Conservation (phyloP, 2,329 filamentous ascomycete species). For the Cladosporium cucumerinum region DNA sequence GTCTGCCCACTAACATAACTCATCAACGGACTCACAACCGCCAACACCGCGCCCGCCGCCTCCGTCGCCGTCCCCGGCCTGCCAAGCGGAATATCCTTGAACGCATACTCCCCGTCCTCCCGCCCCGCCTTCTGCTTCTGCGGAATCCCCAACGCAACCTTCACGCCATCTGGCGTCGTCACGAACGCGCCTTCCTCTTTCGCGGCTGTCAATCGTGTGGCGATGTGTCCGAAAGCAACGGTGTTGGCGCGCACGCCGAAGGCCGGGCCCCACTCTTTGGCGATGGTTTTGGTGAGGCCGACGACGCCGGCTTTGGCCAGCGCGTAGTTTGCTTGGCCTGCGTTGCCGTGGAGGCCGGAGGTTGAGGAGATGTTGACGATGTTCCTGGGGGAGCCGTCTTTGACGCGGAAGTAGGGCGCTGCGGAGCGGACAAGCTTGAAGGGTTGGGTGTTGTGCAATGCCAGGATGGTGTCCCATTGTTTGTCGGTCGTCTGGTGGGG, state of each 20-base stretch:
- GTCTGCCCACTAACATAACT: constrained; percentile 85
- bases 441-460: constrained; percentile 78
- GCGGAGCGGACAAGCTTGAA: constrained; percentile 79
- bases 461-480: constrained; percentile 86
- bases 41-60: constrained; percentile 73
- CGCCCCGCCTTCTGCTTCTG: constrained; percentile 51
- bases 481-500: constrained; percentile 68
- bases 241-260: constrained; percentile 84
- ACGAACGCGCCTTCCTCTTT: constrained; percentile 83
- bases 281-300: constrained; percentile 83
- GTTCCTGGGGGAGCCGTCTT: constrained; percentile 72
- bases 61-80: constrained; percentile 75
- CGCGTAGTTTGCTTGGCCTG: constrained; percentile 86
- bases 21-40: constrained; percentile 76
- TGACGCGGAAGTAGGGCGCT: constrained; percentile 82
- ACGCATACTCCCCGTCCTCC: constrained; percentile 38
- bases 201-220: constrained; percentile 74
- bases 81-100: constrained; percentile 70
- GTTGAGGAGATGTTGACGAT: constrained; percentile 84
- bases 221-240: constrained; percentile 78
- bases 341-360: constrained; percentile 79
- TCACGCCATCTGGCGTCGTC: constrained; percentile 70
- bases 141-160: constrained; percentile 72
- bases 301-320: constrained; percentile 80
- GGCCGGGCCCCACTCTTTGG: constrained; percentile 81